Conservation (phyloP, 2,329 filamentous ascomycete species). For the Claviceps sp. region DNA sequence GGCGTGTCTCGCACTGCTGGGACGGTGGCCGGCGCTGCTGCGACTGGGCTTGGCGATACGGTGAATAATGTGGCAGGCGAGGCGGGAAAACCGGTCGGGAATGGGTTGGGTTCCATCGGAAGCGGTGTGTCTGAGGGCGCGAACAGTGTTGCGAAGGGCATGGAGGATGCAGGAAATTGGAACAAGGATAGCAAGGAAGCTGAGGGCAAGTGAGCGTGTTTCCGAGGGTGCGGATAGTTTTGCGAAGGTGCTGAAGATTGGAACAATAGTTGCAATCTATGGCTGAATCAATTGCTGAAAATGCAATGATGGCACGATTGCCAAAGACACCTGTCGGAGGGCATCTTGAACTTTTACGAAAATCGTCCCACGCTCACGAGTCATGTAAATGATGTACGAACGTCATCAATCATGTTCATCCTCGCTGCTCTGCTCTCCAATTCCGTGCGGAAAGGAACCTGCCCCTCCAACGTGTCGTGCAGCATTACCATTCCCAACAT, state of each 20-base stretch:
- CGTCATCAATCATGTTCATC: not conserved
- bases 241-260: constrained; percentile 42
- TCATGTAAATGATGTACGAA: not conserved
- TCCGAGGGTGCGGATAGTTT: constrained; percentile 16
- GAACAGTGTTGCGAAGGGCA: constrained; percentile 35
- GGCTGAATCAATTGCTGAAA: not conserved
- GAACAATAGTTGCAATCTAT: constrained; percentile 22
- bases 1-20: constrained; percentile 28
- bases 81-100: constrained; percentile 39
- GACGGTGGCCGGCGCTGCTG: constrained; percentile 33
- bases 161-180: constrained; percentile 46
- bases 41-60: constrained; percentile 43
- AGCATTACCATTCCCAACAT: not conserved
- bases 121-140: constrained; percentile 39
- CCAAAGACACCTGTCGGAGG: not conserved
- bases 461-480: not conserved
- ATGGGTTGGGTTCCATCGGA: constrained; percentile 38
- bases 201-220: not conserved
- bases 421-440: not conserved
- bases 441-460: not conserved
- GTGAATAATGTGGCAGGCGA: constrained; percentile 39
- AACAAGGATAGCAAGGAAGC: constrained; percentile 19
- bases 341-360: not conserved
- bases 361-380: not conserved
- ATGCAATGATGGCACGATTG: not conserved